phyloP scores from a whole-genome alignment of 257 asterid genomes.

The Lavandula angustifolia region DNA sequence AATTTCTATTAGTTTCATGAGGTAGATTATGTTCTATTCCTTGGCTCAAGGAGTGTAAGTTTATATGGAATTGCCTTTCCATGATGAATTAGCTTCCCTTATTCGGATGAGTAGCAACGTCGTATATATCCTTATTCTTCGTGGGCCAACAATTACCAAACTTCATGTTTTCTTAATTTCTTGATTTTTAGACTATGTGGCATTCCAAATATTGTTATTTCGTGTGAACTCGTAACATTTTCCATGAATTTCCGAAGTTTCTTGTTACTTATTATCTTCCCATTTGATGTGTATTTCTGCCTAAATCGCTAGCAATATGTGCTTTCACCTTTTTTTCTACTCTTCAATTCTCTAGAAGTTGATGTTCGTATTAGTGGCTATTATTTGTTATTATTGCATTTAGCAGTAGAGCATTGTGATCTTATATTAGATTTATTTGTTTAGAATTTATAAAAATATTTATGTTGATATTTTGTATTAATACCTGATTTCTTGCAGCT shows the following conservation, averaged over 20 bases:
- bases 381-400: too few relatives aligned
- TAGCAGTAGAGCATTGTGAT: background rate
- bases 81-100: conserved; percentile 13
- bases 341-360: too few relatives aligned
- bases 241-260: background rate
- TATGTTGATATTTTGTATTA: conserved; percentile 4
- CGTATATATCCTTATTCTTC: background rate
- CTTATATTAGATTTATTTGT: conserved; percentile 2
- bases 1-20: too few relatives aligned
- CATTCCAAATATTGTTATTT: background rate
- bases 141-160: too few relatives aligned
- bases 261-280: conserved; percentile 7
- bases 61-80: background rate
- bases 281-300: conserved; percentile 2
- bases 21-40: conserved; percentile 11
- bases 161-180: background rate
- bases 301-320: background rate
- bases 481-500: conserved; percentile 55
- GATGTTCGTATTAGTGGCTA: too few relatives aligned
- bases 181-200: background rate
- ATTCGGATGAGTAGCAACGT: background rate
- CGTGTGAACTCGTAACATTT: background rate
- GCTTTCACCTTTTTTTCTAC: background rate
- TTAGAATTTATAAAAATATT: background rate
- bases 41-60: conserved; percentile 18